Base-by-base conservation (phyloP, 2,329 filamentous ascomycete species). In the Coniochaeta sp. region DNA sequence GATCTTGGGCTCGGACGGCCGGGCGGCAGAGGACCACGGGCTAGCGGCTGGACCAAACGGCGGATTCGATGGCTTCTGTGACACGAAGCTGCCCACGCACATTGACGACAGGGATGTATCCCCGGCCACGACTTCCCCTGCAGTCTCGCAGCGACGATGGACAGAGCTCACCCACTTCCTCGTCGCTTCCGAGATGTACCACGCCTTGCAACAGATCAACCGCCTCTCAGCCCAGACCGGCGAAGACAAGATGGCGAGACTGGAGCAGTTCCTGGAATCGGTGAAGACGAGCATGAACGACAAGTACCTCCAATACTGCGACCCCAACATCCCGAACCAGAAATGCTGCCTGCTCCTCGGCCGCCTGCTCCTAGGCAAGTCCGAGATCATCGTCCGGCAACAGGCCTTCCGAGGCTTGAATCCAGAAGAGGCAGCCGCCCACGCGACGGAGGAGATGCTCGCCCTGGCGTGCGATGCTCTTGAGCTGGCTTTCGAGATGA, bases 11-110 rank as follows among this genome's bases (percentile, higher is more conserved):
- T 73, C 81, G 0, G 83, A 86, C 60, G 74, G 77, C 3, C 72
- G 82, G 55, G 78, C 80, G 1, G 79, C 79, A 2, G 84, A 87
- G 63, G 83, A 86, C 60, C 81, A 85, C 62, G 84, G 84, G 0
- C 65, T 75, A 8, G 10, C 47, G 2, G 47, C 47, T 12, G 63
- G 67, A 42, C 64, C 61, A 30, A 52, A 52, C 16, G 62, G 60
- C 60, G 60, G 55, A 57, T 19, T 58, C n/a, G 77, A 78, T 44
- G 77, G 80, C 64, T 75, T 79, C 1, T 78, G 75, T 1, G 77
- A 82, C 34, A 81, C 81, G 0, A 77, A 79, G 47, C 74, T 83
- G 69, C 82, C 83, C 1, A 72, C 81, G 2, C 86, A 87, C 60
- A 70, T 85, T 42, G 79, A 86, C 58, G 84, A 86, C 62, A 67